Base-by-base conservation (phyloP, 1,139 yeast species). In the Pichia sp. region DNA sequence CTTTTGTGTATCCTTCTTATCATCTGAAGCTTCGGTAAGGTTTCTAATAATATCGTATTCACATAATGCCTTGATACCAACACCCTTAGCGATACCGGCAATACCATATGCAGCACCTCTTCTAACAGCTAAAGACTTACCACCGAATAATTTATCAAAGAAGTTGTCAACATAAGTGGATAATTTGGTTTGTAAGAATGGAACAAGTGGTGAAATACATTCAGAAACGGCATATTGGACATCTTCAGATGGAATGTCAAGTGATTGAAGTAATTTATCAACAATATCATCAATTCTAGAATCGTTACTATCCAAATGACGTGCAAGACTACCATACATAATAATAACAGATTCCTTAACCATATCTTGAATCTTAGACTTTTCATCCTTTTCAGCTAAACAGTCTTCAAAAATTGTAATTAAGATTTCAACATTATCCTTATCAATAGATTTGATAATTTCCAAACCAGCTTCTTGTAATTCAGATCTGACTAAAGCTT, bases 41-140 rank as follows among this genome's bases (percentile, higher is more conserved):
- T 76, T 77, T 52, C 96, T 76, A 50, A 90, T 81, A 38, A 93
- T 75, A 59, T 88, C 96, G 60, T 77, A 83, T 42, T 85, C 84
- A 4, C 89, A 76, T 46, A 93, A 69, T 0, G 95, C 76, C 48
- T 81, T 76, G 47, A 94, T 82, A 53, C 98, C 99, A 27, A 81
- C 77, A 51, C 99, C 99, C 62, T 88, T 85, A 12, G 87, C 94
- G 40, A 93, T 69, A 53, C 99, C 99, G 10, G 98, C 87, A 57
- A 93, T 77, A 67, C 98, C 99, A 67, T 87, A 90, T 1, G 99
- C 98, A 1, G 96, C 94, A 61, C 99, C 99, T 57, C 93, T 79
- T 63, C 96, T 79, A 15, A 76, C 71, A 0, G 84, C 80, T 40
- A 75, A 66, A 3, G 72, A 67, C 19, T 72, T 69, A 9, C 76